A percentile compares a stretch with the other conserved stretches of the same genome.
Conservation (phyloP, 805 yeast genomes). For the Clavispora carvajalis region DNA sequence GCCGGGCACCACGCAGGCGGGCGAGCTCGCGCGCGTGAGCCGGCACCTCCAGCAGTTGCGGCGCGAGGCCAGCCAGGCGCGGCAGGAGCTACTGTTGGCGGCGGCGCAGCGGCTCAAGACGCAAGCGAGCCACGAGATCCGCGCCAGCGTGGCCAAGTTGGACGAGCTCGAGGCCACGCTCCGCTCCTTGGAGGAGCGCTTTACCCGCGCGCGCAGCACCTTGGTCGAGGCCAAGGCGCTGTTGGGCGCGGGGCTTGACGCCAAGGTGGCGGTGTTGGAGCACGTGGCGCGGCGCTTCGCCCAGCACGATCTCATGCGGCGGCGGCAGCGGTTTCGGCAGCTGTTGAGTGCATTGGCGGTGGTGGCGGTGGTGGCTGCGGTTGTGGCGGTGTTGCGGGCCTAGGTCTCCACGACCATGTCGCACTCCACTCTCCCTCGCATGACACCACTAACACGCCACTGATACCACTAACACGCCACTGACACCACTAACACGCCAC, state of each 20-base stretch:
- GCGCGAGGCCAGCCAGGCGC: background rate
- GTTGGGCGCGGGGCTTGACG: constrained; percentile 22
- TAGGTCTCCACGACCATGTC: no score
- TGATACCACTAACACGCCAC: no score
- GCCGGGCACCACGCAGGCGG: constrained; percentile 13
- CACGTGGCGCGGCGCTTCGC: constrained; percentile 23
- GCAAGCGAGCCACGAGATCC: constrained; percentile 14
- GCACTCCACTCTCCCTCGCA: no score
- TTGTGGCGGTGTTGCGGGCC: constrained; percentile 3
- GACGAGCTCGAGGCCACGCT: constrained; percentile 24
- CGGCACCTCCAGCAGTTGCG: background rate
- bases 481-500: no score
- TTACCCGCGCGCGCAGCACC: constrained; percentile 18
- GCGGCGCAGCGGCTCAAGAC: background rate
- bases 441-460: no score
- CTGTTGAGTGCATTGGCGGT: constrained; percentile 16
- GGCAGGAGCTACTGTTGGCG: background rate
- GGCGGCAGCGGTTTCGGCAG: constrained; percentile 27
- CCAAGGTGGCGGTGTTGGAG: constrained; percentile 29
- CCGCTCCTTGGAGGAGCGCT: constrained; percentile 21
- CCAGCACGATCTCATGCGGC: constrained; percentile 20
- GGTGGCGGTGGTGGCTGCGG: constrained; percentile 14
- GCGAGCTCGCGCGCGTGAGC: constrained; percentile 1
- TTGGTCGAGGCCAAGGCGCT: constrained; percentile 23
- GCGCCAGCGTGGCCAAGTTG: constrained; percentile 22